These are phyloP conservation scores for Trichoderma sp. DNA, from an alignment of 2,329 filamentous ascomycete genomes.

Conservation along the genomic window DNA sequence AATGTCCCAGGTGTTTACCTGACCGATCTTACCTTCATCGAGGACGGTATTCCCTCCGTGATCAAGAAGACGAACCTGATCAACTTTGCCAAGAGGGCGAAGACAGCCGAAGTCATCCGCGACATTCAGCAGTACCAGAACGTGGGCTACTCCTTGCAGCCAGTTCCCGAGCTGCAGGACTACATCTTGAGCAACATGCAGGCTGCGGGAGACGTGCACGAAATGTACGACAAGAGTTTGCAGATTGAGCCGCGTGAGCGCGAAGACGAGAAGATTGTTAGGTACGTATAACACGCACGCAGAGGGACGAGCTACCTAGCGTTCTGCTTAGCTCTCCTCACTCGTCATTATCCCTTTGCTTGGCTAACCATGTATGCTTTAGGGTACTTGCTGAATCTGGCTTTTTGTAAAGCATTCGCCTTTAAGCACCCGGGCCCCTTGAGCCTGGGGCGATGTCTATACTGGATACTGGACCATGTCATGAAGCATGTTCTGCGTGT, in stretches of 20 bases:
- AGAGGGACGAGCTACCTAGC: background rate
- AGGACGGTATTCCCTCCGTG: slow-evolving; percentile 94
- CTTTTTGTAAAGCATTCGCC: slow-evolving; percentile 51
- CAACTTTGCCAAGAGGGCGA: slow-evolving; percentile 97
- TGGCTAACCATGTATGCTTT: slow-evolving; percentile 21
- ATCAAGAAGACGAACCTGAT: slow-evolving; percentile 96
- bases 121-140: slow-evolving; percentile 99
- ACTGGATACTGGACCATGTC: slow-evolving; percentile 3
- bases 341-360: too few species aligned
- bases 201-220: slow-evolving; percentile 90
- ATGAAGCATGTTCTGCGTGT: background rate
- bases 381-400: slow-evolving; percentile 64
- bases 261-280: slow-evolving; percentile 99
- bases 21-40: slow-evolving; percentile 96
- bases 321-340: background rate
- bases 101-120: slow-evolving; percentile 96
- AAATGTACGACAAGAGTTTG: slow-evolving; percentile 99
- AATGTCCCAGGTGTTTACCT: slow-evolving; percentile 78
- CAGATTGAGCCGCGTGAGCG: slow-evolving; percentile 90
- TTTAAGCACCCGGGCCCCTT: background rate
- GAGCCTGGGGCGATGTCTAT: background rate
- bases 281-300: slow-evolving; percentile 59
- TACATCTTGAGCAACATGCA: slow-evolving; percentile 98
- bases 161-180: slow-evolving; percentile 89
- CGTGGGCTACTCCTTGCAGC: slow-evolving; percentile 88